Percentiles rank a stretch among this genome's conserved stretches.
Conservation (phyloP, 1,139 yeast genomes). For the Petasospora fabianii region DNA sequence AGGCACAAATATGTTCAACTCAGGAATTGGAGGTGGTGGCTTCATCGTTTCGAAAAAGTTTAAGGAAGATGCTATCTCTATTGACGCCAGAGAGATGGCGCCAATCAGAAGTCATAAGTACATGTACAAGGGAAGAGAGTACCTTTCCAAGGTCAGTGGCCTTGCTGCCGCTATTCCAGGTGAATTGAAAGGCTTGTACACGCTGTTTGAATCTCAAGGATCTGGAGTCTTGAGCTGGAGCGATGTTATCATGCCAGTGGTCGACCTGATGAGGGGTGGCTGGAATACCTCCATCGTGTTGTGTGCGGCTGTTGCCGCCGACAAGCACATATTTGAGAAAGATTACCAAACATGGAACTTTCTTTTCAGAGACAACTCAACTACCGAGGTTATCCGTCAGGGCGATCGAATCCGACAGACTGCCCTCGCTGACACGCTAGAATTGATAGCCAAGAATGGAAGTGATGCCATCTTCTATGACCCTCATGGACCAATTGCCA, state of each 20-base stretch:
- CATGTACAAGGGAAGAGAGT: constrained; percentile 56
- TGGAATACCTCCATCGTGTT: constrained; percentile 55
- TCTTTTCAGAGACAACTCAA: constrained; percentile 38
- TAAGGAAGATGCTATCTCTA: constrained; percentile 46
- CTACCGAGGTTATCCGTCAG: constrained; percentile 33
- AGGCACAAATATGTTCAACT: constrained; percentile 71
- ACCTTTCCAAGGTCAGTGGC: constrained; percentile 70
- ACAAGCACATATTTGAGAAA: constrained; percentile 33
- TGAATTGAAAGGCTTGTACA: constrained; percentile 76
- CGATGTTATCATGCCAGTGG: constrained; percentile 74
- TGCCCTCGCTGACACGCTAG: constrained; percentile 61
- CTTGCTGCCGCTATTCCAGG: constrained; percentile 87
- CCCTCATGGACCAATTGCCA: constrained; percentile 71
- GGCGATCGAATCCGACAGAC: constrained; percentile 66
- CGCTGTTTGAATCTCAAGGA: constrained; percentile 56
- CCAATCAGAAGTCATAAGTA: constrained; percentile 58
- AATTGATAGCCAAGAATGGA: constrained; percentile 68
- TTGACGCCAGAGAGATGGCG: constrained; percentile 89
- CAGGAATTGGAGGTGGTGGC: constrained; percentile 95
- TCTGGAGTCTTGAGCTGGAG: constrained; percentile 71
- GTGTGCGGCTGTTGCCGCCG: constrained; percentile 38
- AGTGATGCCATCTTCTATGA: constrained; percentile 77
- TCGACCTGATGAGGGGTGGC: constrained; percentile 62
- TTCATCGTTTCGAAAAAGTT: constrained; percentile 56
- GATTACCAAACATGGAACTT: constrained; percentile 51